Evolutionary conservation across 2,329 filamentous ascomycete species (phyloP).

Genomic region (Apiospora saccharicola): DNA sequence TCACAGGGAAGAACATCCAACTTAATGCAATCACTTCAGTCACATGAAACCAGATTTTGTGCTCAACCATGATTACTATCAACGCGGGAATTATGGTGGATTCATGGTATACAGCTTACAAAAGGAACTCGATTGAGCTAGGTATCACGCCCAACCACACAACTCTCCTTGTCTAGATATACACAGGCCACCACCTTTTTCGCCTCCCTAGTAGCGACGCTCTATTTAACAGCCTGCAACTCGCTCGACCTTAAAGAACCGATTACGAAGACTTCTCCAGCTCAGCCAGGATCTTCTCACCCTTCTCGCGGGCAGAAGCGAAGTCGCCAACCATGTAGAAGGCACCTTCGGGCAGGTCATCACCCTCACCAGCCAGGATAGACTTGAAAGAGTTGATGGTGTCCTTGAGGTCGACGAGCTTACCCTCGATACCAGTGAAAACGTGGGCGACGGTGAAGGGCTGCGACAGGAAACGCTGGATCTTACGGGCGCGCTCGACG

Average conservation of each 20-base stretch:
- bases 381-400: slow-evolving; percentile 98
- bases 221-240: slow-evolving; percentile 39
- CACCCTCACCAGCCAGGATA: slow-evolving; percentile 93
- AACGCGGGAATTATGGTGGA: slow-evolving; percentile 55
- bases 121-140: slow-evolving; percentile 65
- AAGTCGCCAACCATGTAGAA: slow-evolving; percentile 99
- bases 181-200: slow-evolving; percentile 56
- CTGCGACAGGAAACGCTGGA: slow-evolving; percentile 99
- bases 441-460: slow-evolving; percentile 90
- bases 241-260: slow-evolving; percentile 8
- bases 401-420: slow-evolving; percentile 97
- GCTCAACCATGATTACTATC: slow-evolving; percentile 9
- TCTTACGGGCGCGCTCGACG: slow-evolving; percentile 99
- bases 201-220: slow-evolving; percentile 39
- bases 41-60: neutral
- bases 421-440: slow-evolving; percentile 94
- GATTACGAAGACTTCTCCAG: slow-evolving; percentile 71
- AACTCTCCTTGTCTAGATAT: slow-evolving; percentile 61
- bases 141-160: slow-evolving; percentile 53
- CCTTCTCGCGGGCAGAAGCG: slow-evolving; percentile 91
- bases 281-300: slow-evolving; percentile 99
- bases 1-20: neutral
- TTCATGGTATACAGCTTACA: slow-evolving; percentile 67
- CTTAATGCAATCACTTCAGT: neutral
- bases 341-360: slow-evolving; percentile 91